phyloP scores from a whole-genome alignment of 2,329 filamentous ascomycete species.

The Xylaria sp. region DNA sequence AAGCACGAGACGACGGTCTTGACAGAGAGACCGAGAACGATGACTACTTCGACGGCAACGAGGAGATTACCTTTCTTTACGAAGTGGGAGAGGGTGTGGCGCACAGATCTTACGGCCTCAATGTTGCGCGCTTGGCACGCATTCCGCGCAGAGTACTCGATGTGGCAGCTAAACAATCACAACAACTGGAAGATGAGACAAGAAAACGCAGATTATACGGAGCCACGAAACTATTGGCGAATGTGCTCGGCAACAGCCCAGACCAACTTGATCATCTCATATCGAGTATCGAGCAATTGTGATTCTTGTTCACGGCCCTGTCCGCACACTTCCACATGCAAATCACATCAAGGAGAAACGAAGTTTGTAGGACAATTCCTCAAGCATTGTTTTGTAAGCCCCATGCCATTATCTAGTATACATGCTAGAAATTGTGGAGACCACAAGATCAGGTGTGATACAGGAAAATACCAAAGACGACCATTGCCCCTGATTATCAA shows the following conservation, averaged over 20 bases:
- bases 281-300: slow-evolving; percentile 56
- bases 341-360: background rate
- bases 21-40: slow-evolving; percentile 28
- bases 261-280: slow-evolving; percentile 50
- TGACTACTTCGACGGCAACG: slow-evolving; percentile 47
- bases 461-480: slow-evolving; percentile 12
- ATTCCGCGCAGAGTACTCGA: slow-evolving; percentile 74
- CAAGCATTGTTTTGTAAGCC: slow-evolving; percentile 11
- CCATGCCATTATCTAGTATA: slow-evolving; percentile 15
- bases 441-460: slow-evolving; percentile 16
- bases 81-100: slow-evolving; percentile 87
- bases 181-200: slow-evolving; percentile 71
- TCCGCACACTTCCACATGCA: background rate
- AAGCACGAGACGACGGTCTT: slow-evolving; percentile 19
- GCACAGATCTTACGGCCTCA: slow-evolving; percentile 89
- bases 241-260: slow-evolving; percentile 36
- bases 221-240: slow-evolving; percentile 38
- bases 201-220: slow-evolving; percentile 56
- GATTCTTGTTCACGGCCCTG: slow-evolving; percentile 13
- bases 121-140: slow-evolving; percentile 81
- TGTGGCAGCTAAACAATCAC: slow-evolving; percentile 72
- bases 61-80: slow-evolving; percentile 91
- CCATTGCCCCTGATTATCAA: slow-evolving; percentile 1
- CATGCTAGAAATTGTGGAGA: slow-evolving; percentile 17
- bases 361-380: background rate